Base-by-base conservation (phyloP, 331 rosid species). In the Spiraea crenata region DNA sequence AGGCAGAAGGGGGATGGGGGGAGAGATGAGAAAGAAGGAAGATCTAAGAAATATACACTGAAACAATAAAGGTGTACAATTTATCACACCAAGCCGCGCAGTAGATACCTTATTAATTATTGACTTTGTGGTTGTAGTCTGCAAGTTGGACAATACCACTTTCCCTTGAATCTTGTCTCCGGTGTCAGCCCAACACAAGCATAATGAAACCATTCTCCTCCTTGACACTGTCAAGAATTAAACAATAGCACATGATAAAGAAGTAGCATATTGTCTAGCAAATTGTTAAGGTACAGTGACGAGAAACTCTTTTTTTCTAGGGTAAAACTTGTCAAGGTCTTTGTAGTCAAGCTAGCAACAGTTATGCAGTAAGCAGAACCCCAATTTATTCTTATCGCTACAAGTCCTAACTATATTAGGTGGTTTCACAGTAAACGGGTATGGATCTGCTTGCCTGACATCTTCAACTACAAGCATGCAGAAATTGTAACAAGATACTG, bases 121-220 rank as follows among this genome's bases (percentile, higher is more conserved):
- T 81, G 83, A 67, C 86, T 82, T 44, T 84, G 88, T 20, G 97
- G 91, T 40, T 77, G 79, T 50, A 50, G 74, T 79, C 76, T 79
- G 87, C 97, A 93, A 67, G 99, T 93, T 38, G 99, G 99, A 79
- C 99, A 91, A 65, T 87, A 91, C 99, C 99, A 93, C 77, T 93
- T 93, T 47, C 99, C 99, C 76, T 91, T 93, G 84, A 93, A 93
- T 74, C 97, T 93, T 51, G 99, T 93, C 85, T 93, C 97, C 19
- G 95, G 97, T 17, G 97, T 93, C 56, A 93, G 89, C 78, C 99
- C 99, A 51, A 93, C 97, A 56, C 99, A 93, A 1, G 96, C 62
- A 77, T 93, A 93, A 75, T 93, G 99, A 79, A 93, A 93, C 99
- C 99, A 93, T 83, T 93, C 99, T 31, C 99, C 99, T 78, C 99